phyloP scores from a whole-genome alignment of 139 green algal genomes.

The Microglena sp. region DNA sequence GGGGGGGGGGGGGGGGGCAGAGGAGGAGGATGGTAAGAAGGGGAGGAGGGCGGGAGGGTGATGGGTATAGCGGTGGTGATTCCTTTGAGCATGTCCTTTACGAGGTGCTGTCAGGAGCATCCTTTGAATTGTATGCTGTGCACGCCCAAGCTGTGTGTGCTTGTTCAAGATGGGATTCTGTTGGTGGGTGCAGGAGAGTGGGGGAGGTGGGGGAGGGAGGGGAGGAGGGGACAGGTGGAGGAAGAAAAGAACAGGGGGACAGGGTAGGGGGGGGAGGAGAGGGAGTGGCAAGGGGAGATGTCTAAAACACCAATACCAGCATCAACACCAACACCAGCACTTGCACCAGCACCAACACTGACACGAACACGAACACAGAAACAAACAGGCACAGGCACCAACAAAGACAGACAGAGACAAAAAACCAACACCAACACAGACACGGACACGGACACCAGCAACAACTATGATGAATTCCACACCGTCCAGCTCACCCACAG shows the following conservation, averaged over 20 bases:
- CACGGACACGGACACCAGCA: no score
- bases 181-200: background rate
- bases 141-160: conserved; percentile 63
- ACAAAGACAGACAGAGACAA: no score
- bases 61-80: background rate
- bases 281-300: no score
- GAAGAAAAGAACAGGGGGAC: background rate
- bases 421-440: no score
- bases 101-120: conserved; percentile 13
- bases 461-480: no score
- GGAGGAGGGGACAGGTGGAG: background rate
- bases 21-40: no score
- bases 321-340: no score
- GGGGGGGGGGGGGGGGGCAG: background rate
- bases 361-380: no score
- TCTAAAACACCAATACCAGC: no score
- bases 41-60: background rate
- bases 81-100: conserved; percentile 49
- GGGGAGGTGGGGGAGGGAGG: no score
- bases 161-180: conserved; percentile 15
- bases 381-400: no score
- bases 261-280: background rate
- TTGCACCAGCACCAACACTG: no score
- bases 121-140: conserved; percentile 81
- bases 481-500: background rate